Evolutionary conservation across 176 grass and related monocot genomes (phyloP), one percentile per base, ranked within the genome.

Genomic region (Tillandsia fasciculata): DNA sequence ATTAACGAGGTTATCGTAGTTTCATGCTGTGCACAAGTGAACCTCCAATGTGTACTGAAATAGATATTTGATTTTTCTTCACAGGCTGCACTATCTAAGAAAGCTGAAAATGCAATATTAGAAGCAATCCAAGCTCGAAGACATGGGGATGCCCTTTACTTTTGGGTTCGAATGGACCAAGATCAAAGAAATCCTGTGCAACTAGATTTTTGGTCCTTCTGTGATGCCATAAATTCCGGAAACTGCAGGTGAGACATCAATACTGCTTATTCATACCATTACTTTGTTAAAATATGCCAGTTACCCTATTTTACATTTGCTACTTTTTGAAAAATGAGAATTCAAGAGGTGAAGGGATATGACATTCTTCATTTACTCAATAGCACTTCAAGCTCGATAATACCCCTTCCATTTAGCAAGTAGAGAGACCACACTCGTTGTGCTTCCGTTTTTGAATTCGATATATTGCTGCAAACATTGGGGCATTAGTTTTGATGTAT

Each of bases 91-190:
- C 81, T 99, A 74, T 94, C 87, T 49, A 86, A 70, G 50, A 75
- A 84, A 28, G 90, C 95, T 80, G 90, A 93, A 80, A 68, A 78
- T 76, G 64, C 82, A 63, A 83, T 99, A 48, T 57, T 99, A 77
- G 82, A 86, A 77, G 90, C 79, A 50, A 80, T 99, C 71, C 76
- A 94, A 86, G 77, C 70, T 24, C 77, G 82, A 76, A 90, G 64
- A 52, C 82, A 94, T 83, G 90, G 95, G n/a, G 95, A 99, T 88
- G 70, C 95, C 12, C 79, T 99, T 65, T 99, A 99, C 75, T 99
- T 99, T 88, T 99, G 95, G 95, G 82, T 82, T 56, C 77, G 87
- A 69, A 94, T 99, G 84, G 90, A 99, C 74, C 85, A 84, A 73
- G 90, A 99, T 85, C 72, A 69, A 69, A 99, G 87, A 79, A 90